Percentiles rank a stretch among this genome's conserved stretches.
phyloP scores from a whole-genome alignment of 192 early-diverging fungal species.

The Piromyces finnis region DNA sequence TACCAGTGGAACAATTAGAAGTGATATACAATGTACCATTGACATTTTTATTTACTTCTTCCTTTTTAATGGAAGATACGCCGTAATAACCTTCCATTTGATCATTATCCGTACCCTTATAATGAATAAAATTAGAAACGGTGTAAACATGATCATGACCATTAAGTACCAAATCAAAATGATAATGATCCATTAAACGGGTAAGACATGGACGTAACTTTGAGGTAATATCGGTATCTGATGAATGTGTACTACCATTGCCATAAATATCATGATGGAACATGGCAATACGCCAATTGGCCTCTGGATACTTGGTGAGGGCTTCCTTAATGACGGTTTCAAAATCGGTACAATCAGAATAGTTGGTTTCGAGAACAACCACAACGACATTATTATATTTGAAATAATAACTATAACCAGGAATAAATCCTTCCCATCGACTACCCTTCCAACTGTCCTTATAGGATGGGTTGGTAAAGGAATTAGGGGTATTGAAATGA shows the following conservation, averaged over 20 bases:
- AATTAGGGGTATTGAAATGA: background rate
- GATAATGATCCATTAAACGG: background rate
- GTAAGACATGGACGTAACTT: too few relatives aligned
- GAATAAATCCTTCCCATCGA: too few relatives aligned
- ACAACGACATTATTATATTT: background rate
- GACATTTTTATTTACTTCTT: too few relatives aligned
- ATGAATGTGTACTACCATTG: background rate
- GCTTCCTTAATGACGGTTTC: background rate
- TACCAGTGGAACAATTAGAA: too few relatives aligned
- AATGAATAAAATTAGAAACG: background rate
- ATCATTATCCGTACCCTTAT: too few relatives aligned
- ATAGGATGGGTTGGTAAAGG: too few relatives aligned
- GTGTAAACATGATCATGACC: background rate
- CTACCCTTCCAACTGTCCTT: too few relatives aligned
- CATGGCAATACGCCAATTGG: background rate
- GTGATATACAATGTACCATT: too few relatives aligned
- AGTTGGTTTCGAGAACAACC: background rate
- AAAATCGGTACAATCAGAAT: background rate
- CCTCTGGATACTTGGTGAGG: background rate
- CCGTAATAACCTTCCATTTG: too few relatives aligned
- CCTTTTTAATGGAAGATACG: too few relatives aligned
- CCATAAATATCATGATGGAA: background rate
- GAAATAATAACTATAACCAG: background rate
- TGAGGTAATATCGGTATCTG: background rate
- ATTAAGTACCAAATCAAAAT: background rate